A percentile compares a stretch with the other conserved stretches of the same genome.
phyloP scores from a whole-genome alignment of 2,329 filamentous ascomycete species.

The Fusarium robinianum region DNA sequence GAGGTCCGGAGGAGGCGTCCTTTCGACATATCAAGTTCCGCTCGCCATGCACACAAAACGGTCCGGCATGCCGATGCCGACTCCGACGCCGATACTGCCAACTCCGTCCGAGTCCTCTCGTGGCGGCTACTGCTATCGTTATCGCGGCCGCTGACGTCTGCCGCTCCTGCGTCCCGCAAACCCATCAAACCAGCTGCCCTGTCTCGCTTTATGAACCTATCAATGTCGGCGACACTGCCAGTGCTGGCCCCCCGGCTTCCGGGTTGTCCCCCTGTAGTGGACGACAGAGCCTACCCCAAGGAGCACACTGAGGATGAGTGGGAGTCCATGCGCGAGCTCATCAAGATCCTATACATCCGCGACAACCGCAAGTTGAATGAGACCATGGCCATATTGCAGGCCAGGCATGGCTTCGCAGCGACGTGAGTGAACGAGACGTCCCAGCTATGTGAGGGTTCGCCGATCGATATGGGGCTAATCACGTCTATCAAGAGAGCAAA shows the following conservation, averaged over 20 bases:
- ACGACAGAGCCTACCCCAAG: conserved; percentile 38
- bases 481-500: conserved; percentile 40
- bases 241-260: conserved; percentile 42
- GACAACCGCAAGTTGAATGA: conserved; percentile 45
- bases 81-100: conserved; percentile 20
- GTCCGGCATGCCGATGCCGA: conserved; percentile 34
- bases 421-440: conserved; percentile 39
- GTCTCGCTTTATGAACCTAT: conserved; percentile 21
- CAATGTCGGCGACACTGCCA: conserved; percentile 39
- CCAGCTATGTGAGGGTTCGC: neutral
- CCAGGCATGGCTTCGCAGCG: conserved; percentile 43
- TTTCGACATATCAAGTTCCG: conserved; percentile 31
- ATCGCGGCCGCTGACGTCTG: conserved; percentile 14
- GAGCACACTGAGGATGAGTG: conserved; percentile 45
- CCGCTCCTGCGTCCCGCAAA: conserved; percentile 7
- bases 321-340: conserved; percentile 40
- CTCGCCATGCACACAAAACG: conserved; percentile 35
- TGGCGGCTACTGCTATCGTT: conserved; percentile 18
- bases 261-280: conserved; percentile 32
- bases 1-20: conserved; percentile 19
- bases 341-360: conserved; percentile 42
- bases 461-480: conserved; percentile 7
- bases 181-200: neutral
- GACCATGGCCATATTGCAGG: conserved; percentile 43
- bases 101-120: conserved; percentile 19